Evolutionary conservation across 768 basidiomycete species (phyloP), one percentile per base, ranked within the genome.

Genomic region (Lactarius quietus): DNA sequence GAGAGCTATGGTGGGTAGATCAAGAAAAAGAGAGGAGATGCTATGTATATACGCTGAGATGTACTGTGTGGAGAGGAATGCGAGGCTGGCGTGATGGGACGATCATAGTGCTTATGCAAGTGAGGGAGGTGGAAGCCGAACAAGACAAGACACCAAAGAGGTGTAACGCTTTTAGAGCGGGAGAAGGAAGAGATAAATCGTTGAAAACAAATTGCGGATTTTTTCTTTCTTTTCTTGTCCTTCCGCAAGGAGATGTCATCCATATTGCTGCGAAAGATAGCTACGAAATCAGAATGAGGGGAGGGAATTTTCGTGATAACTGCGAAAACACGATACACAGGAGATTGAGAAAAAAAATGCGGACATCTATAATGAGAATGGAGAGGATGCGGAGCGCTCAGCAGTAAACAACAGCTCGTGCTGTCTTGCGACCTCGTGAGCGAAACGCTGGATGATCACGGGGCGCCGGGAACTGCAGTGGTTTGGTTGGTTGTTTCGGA

Each of bases 361-460:
- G 57, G 57, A 65, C 54, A 53, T 56, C 66, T 62, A 67, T 55
- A 33, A 57, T 14, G 63, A 61, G 55, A 41, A 55, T 43, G 29
- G 62, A 18, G 56, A 53, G 52, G 38, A 55, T 38, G 38, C 56
- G 55, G 59, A 56, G 61, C 73, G 73, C 76, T 73, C 74, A 75
- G 28, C 72, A 71, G 62, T 73, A 57, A 3, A 64, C 67, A 26
- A 67, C 58, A 17, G 66, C 73, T 58, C 81, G 78, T n/a, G 77
- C 76, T 28, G 75, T 63, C 71, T 76, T 78, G 62, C 82, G 78
- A 12, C 81, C 82, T 61, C 81, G 80, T 43, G 78, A 68, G 67
- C 73, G 77, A 74, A 73, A 79, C 38, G 78, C 78, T 33, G 76
- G 77, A 59, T 75, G 74, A 14, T 73, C 72, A 35, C 68, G 69